A percentile compares a stretch with the other conserved stretches of the same genome.
These are phyloP conservation scores for Boletus reticulatus DNA, from an alignment of 768 basidiomycete species.

Conservation along the genomic window DNA sequence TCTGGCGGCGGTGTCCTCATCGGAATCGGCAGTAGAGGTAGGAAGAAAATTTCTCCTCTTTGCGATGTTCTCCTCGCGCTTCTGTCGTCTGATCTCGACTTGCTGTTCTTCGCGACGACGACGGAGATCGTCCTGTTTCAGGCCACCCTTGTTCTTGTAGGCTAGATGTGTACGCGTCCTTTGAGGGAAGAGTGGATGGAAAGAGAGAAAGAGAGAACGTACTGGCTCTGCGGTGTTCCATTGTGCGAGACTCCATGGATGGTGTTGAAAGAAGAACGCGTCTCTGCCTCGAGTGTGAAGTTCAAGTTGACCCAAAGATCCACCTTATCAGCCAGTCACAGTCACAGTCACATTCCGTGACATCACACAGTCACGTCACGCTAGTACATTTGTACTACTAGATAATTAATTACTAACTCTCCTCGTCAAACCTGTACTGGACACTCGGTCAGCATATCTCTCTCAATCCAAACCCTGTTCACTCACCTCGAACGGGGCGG, in stretches of 20 bases:
- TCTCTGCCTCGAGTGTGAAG: conserved; percentile 11
- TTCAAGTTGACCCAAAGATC: background rate
- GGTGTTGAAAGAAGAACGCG: conserved; percentile 11
- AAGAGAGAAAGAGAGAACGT: conserved; percentile 19
- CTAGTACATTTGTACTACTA: background rate
- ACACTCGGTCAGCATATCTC: conserved; percentile 18
- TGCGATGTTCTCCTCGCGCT: conserved; percentile 97
- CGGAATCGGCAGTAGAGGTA: conserved; percentile 73
- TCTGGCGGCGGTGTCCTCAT: conserved; percentile 77
- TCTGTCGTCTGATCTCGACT: conserved; percentile 97
- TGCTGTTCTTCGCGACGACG: conserved; percentile 98
- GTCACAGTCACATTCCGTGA: conserved; percentile 23
- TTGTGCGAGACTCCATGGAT: conserved; percentile 61
- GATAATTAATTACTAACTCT: conserved; percentile 33
- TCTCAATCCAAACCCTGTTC: background rate
- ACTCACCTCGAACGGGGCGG: conserved; percentile 82
- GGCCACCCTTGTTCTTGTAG: conserved; percentile 88
- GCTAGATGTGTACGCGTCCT: conserved; percentile 51
- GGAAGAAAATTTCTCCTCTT: conserved; percentile 95
- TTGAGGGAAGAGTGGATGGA: conserved; percentile 18
- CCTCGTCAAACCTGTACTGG: conserved; percentile 77
- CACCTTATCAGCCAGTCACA: conserved; percentile 24
- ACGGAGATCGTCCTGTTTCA: conserved; percentile 91
- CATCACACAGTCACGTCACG: conserved; percentile 15
- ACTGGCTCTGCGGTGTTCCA: conserved; percentile 76